A percentile compares a stretch with the other conserved stretches of the same genome.
Evolutionary conservation across 371 early-diverging fungal species (phyloP).

Genomic region (Synchytrium microbalum): DNA sequence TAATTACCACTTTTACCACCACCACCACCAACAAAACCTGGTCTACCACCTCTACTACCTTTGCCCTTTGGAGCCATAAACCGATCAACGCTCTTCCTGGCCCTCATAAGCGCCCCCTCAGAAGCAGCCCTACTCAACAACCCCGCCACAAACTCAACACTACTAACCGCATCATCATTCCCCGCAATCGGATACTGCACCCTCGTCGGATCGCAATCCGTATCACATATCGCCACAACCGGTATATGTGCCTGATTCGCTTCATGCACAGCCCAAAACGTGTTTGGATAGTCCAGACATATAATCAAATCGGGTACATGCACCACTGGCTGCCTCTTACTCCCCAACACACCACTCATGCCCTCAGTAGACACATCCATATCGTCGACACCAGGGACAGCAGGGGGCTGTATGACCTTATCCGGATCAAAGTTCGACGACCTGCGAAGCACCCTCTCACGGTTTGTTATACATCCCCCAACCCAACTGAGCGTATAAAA

Average conservation of each 20-base stretch:
- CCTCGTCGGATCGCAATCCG: slow-evolving; percentile 79
- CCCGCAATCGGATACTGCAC: slow-evolving; percentile 95
- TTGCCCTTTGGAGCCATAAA: no score
- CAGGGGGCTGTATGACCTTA: slow-evolving; percentile 23
- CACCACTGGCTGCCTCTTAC: slow-evolving; percentile 35
- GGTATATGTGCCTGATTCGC: slow-evolving; percentile 75
- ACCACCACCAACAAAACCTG: neutral
- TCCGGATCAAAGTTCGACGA: slow-evolving; percentile 33
- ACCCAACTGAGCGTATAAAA: slow-evolving; percentile 84
- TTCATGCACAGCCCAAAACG: slow-evolving; percentile 71
- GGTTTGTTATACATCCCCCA: slow-evolving; percentile 86
- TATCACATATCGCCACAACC: slow-evolving; percentile 85
- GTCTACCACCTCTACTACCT: no score
- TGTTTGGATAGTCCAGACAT: slow-evolving; percentile 76
- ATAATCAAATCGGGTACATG: slow-evolving; percentile 86
- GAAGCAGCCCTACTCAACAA: slow-evolving; percentile 69
- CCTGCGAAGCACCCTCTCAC: slow-evolving; percentile 54
- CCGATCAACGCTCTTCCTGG: neutral
- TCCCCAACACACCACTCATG: slow-evolving; percentile 4
- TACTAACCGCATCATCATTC: slow-evolving; percentile 83
- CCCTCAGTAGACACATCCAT: slow-evolving; percentile 3
- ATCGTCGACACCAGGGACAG: neutral
- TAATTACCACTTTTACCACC: neutral
- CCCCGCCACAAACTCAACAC: slow-evolving; percentile 76
- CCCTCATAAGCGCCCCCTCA: slow-evolving; percentile 41